Percentiles rank a stretch among this genome's conserved stretches.
Evolutionary conservation across 2,329 filamentous ascomycete genomes (phyloP).

Genomic region (Gremmenia infestans): DNA sequence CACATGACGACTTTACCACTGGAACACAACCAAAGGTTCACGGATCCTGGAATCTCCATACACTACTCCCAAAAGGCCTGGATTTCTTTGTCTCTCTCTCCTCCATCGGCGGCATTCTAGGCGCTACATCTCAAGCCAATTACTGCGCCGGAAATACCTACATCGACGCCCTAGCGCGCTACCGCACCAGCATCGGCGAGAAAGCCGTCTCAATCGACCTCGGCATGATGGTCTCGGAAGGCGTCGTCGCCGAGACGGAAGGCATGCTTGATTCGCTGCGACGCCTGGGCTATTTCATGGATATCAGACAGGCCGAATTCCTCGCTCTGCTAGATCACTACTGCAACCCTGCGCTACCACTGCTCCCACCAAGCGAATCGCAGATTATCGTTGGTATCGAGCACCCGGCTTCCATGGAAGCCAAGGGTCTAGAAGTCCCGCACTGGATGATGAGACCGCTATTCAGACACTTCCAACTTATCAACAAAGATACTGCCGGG

Average conservation of each 20-base stretch:
- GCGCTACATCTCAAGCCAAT: slow-evolving; percentile 6
- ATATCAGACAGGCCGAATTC: neutral
- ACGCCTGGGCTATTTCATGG: neutral
- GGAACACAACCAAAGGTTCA: slow-evolving; percentile 34
- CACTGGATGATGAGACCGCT: slow-evolving; percentile 36
- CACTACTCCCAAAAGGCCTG: slow-evolving; percentile 6
- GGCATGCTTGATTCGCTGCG: neutral
- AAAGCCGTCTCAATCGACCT: slow-evolving; percentile 14
- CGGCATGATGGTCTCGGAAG: slow-evolving; percentile 8
- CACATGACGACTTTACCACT: slow-evolving; percentile 32
- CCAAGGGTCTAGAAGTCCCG: slow-evolving; percentile 49
- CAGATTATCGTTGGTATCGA: slow-evolving; percentile 34
- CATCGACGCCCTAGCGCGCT: slow-evolving; percentile 14
- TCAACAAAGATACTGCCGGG: neutral
- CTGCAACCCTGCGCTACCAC: slow-evolving; percentile 41
- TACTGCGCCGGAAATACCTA: slow-evolving; percentile 30
- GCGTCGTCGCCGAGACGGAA: slow-evolving; percentile 26
- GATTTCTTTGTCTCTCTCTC: slow-evolving; percentile 28
- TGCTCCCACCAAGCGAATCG: slow-evolving; percentile 49
- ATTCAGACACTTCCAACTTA: neutral
- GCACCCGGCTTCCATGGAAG: slow-evolving; percentile 21
- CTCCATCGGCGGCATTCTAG: slow-evolving; percentile 28
- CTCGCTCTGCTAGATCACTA: slow-evolving; percentile 19
- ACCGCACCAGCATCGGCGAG: slow-evolving; percentile 7
- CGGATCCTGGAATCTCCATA: slow-evolving; percentile 22